Evolutionary conservation across 257 asterid genomes (phyloP), one percentile per base, ranked within the genome.

Genomic region (Jaltomata sinuosa): DNA sequence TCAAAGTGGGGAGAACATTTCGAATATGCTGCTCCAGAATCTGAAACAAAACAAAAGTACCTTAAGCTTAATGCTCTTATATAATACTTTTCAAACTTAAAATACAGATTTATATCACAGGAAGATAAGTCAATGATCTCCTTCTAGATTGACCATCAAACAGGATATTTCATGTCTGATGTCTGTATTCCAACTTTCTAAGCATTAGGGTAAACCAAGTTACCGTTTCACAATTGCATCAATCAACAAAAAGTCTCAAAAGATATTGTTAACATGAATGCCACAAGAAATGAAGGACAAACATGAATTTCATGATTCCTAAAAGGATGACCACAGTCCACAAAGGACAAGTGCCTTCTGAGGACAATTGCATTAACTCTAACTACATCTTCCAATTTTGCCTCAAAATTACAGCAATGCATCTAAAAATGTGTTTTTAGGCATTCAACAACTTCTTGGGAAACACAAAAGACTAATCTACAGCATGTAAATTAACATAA

Each of bases 1-100:
- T 97, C 91, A 97, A 85, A 40, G 94, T 97, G 27, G 99, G 99
- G 87, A 97, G 98, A 85, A 95, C 88, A 22, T 95, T 85, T 85
- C 90, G 92, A 79, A 97, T 97, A 85, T 97, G 99, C 84, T 91
- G 98, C 65, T 93, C 97, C 87, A 97, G 87, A 86, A 94, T 91
- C 99, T 76, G 81, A 76, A 47, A 76, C 81, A 76, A 76, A 76
- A 45, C 22, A 76, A 47, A 49, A 47, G 40, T 47, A 76, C 42
- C 38, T 45, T 76, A 47, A 47, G 34, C 40, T 76, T 47, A 27
- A 47, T 45, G 61, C 40, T 45, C 22, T 47, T 25, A 76, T 47
- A 40, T 16, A 14, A 40, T 38, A 71, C 52, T 76, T 15, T 47
- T 83, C 57, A 45, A 61, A 42, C 79, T 62, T 80, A 55, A 61